Evolutionary conservation across 2,329 filamentous ascomycete genomes (phyloP).

Genomic region (Pestalotiopsis sp.): DNA sequence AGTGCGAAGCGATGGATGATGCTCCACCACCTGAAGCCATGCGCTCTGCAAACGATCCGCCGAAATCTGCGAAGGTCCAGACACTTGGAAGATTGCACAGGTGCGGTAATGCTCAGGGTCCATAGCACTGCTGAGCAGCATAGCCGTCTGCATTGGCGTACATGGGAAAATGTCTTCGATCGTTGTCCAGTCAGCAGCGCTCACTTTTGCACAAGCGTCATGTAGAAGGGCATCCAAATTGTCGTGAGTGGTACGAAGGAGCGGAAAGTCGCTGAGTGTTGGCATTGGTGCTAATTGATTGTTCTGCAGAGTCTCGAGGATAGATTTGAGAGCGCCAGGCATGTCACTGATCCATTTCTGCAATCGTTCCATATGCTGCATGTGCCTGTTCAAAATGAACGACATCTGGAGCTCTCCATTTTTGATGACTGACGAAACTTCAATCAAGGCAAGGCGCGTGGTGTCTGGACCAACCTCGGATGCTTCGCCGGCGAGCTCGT

Average conservation of each 20-base stretch:
- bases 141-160: constrained; percentile 13
- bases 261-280: constrained; percentile 14
- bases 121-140: constrained; percentile 11
- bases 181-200: constrained; percentile 3
- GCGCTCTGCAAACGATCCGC: not conserved
- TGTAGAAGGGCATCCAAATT: constrained; percentile 1
- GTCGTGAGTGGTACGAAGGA: constrained; percentile 8
- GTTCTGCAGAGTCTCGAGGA: not conserved
- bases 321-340: constrained; percentile 1
- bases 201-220: not conserved
- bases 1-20: constrained; percentile 10
- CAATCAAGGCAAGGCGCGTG: constrained; percentile 14
- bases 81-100: constrained; percentile 10
- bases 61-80: not conserved
- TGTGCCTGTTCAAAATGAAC: constrained; percentile 15
- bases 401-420: constrained; percentile 14
- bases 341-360: constrained; percentile 8
- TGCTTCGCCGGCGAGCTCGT: constrained; percentile 1
- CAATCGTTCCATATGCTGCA: constrained; percentile 11
- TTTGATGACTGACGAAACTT: constrained; percentile 13
- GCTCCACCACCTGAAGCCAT: constrained; percentile 8
- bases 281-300: not conserved
- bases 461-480: constrained; percentile 15
- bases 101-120: constrained; percentile 12
- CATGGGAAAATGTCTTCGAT: constrained; percentile 15